These are phyloP conservation scores for Nitzschia sp. DNA, from an alignment of 108 stramenopile genomes.

Conservation along the genomic window DNA sequence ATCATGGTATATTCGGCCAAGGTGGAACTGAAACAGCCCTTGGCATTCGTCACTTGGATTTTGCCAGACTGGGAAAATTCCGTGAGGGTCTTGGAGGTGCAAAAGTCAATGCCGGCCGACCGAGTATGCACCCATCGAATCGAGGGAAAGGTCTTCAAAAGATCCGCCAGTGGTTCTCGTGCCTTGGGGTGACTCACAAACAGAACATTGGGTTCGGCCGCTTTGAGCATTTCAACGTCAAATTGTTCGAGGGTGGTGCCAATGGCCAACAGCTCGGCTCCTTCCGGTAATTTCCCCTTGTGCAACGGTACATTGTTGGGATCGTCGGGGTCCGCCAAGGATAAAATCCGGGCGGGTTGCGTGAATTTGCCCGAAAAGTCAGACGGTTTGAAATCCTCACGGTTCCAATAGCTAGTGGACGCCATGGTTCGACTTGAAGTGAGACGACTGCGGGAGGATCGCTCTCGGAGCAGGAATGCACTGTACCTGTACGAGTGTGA, in stretches of 20 bases:
- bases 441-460: not conserved
- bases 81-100: slow-evolving; percentile 50
- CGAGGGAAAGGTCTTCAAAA: slow-evolving; percentile 50
- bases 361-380: slow-evolving; percentile 16
- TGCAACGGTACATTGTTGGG: slow-evolving; percentile 46
- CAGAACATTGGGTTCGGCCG: slow-evolving; percentile 64
- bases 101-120: slow-evolving; percentile 80
- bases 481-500: too few relatives aligned
- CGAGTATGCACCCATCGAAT: slow-evolving; percentile 85
- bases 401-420: slow-evolving; percentile 16
- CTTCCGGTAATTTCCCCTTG: slow-evolving; percentile 48
- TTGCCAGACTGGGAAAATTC: slow-evolving; percentile 16
- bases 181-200: slow-evolving; percentile 70
- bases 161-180: slow-evolving; percentile 50
- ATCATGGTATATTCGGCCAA: slow-evolving; percentile 90
- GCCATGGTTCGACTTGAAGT: not conserved
- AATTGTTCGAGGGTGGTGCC: slow-evolving; percentile 62
- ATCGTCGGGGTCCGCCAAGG: slow-evolving; percentile 59
- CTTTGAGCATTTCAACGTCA: slow-evolving; percentile 41
- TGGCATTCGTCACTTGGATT: slow-evolving; percentile 85
- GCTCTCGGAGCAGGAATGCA: not conserved
- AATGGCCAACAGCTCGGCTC: slow-evolving; percentile 53
- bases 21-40: slow-evolving; percentile 83
- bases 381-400: slow-evolving; percentile 7
- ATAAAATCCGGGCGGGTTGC: slow-evolving; percentile 60